Conservation (phyloP, 1,284 basidiomycete genomes). For the Trametes polyzona region DNA sequence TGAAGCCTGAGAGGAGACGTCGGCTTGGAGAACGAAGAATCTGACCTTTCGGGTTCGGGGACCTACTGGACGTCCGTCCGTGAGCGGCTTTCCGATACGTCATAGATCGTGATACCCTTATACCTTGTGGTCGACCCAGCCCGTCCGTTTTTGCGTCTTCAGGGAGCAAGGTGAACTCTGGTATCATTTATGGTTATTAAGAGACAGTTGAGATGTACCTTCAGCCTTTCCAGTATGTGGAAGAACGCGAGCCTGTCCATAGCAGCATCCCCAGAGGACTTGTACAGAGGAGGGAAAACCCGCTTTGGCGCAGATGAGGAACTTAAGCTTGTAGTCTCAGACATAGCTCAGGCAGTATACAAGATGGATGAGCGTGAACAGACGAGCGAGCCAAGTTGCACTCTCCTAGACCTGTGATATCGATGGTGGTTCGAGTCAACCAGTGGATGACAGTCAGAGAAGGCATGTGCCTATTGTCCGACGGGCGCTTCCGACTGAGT, state of each 20-base stretch:
- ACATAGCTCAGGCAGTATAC: no score
- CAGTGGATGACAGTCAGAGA: no score
- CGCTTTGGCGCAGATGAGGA: constrained; percentile 28
- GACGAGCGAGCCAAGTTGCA: no score
- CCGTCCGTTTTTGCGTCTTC: constrained; percentile 92
- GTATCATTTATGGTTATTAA: not conserved
- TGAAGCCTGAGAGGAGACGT: not conserved
- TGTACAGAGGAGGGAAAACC: constrained; percentile 57
- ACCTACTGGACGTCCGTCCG: constrained; percentile 52
- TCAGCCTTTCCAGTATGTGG: constrained; percentile 85
- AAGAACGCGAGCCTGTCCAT: constrained; percentile 85
- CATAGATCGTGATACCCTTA: constrained; percentile 38
- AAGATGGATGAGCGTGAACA: no score
- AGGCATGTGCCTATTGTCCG: no score
- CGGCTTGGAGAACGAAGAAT: not conserved
- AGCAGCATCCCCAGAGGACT: constrained; percentile 56
- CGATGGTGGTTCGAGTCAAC: no score
- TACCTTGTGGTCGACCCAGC: constrained; percentile 88
- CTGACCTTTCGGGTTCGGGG: constrained; percentile 77
- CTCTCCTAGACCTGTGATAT: no score
- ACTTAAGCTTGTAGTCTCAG: not conserved
- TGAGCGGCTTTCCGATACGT: not conserved
- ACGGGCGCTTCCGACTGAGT: no score
- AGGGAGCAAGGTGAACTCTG: constrained; percentile 1
- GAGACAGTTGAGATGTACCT: constrained; percentile 50